Conservation (phyloP, 257 asterid genomes). For the Solanum appendiculatum region DNA sequence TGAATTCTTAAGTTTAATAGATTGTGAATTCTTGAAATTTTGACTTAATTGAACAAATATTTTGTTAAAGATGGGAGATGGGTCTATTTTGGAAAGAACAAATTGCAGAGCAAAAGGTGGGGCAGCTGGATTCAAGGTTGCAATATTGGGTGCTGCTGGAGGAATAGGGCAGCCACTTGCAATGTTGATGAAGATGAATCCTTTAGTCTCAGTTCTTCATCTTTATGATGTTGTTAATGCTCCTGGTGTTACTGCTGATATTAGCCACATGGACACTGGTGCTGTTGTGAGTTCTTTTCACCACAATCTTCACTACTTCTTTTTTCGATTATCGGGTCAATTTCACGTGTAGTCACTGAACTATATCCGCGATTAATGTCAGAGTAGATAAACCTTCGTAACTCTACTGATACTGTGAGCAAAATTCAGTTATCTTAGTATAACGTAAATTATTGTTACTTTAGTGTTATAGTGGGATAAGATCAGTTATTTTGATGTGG, state of each 20-base stretch:
- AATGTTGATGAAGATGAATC: constrained; percentile 90
- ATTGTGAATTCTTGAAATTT: background rate
- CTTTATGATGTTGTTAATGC: constrained; percentile 91
- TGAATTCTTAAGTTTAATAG: background rate
- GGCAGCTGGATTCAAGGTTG: constrained; percentile 89
- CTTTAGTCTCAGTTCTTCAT: constrained; percentile 83
- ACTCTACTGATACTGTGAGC: background rate
- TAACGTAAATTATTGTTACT: background rate
- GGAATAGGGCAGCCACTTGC: constrained; percentile 95
- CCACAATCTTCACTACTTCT: background rate
- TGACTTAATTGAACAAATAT: background rate
- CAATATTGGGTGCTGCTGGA: constrained; percentile 91
- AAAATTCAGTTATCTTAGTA: background rate
- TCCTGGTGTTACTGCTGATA: constrained; percentile 95
- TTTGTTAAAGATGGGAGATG: constrained; percentile 41
- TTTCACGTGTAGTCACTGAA: background rate
- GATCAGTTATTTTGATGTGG: background rate
- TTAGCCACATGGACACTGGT: constrained; percentile 96
- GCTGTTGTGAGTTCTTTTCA: constrained; percentile 52
- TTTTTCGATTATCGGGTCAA: background rate
- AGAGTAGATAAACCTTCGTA: background rate
- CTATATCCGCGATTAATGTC: background rate
- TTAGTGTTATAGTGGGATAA: background rate
- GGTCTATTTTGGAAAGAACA: constrained; percentile 31
- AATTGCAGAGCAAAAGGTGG: constrained; percentile 97